Conservation (phyloP, 2,329 filamentous ascomycete species). For the Bipolaris oryzae region DNA sequence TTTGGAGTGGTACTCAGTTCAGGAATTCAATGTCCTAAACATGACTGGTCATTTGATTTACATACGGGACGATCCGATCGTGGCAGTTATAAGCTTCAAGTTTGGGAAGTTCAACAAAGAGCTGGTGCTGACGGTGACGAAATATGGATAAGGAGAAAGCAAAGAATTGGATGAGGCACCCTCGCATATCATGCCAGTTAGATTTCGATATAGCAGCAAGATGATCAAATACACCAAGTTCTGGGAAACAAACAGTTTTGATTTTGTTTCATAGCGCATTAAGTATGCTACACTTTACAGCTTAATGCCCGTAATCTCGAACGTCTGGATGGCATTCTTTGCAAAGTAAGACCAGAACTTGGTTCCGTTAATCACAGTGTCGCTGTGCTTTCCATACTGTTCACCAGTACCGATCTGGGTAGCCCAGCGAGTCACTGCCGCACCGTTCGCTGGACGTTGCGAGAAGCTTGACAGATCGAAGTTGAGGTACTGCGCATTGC, state of each 20-base stretch:
- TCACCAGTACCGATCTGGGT: constrained; percentile 13
- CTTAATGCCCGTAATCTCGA: constrained; percentile 10
- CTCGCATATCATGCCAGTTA: not conserved
- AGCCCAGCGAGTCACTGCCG: constrained; percentile 10
- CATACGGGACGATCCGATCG: constrained; percentile 67
- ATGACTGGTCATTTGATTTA: constrained; percentile 74
- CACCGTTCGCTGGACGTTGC: not conserved
- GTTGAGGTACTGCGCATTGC: constrained; percentile 9
- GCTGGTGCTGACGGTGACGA: constrained; percentile 14
- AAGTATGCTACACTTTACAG: not conserved
- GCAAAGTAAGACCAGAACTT: constrained; percentile 14
- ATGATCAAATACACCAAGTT: not conserved
- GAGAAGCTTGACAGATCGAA: constrained; percentile 15
- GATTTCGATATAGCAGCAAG: not conserved
- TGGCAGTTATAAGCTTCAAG: constrained; percentile 64
- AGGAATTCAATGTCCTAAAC: constrained; percentile 70
- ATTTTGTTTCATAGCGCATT: not conserved
- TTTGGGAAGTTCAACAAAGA: constrained; percentile 67
- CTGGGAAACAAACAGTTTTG: not conserved
- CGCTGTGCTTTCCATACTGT: constrained; percentile 8
- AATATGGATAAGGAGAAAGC: constrained; percentile 46
- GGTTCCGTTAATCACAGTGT: constrained; percentile 8
- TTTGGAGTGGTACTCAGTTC: constrained; percentile 69
- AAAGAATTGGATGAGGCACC: constrained; percentile 31
- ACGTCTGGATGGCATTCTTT: constrained; percentile 15